Conservation (phyloP, 1,284 basidiomycete species). For the Ustilago lituana region DNA sequence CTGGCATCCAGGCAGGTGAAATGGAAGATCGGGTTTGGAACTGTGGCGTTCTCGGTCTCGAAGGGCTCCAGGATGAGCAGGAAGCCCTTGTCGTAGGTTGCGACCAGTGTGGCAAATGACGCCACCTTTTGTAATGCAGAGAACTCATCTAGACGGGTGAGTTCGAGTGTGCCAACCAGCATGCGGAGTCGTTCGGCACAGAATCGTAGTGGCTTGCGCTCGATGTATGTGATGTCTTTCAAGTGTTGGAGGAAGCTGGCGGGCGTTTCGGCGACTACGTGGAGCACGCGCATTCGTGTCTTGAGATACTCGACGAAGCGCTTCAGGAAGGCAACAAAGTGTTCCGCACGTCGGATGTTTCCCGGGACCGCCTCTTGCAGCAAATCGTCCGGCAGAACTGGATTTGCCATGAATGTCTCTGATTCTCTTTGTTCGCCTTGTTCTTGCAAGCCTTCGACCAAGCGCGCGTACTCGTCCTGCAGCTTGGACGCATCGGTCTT, state of each 20-base stretch:
- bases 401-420: constrained; percentile 83
- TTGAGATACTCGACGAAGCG: constrained; percentile 99
- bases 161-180: constrained; percentile 88
- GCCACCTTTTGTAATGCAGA: constrained; percentile 93
- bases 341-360: constrained; percentile 97
- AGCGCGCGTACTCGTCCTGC: constrained; percentile 95
- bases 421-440: constrained; percentile 73
- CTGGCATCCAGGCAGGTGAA: constrained; percentile 97
- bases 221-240: constrained; percentile 99
- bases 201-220: constrained; percentile 92
- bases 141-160: constrained; percentile 90
- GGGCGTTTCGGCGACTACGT: constrained; percentile 99
- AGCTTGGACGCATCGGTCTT: constrained; percentile 90
- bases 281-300: constrained; percentile 98
- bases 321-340: constrained; percentile 98
- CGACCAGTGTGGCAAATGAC: constrained; percentile 92
- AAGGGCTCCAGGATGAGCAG: constrained; percentile 97
- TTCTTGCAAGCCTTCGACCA: constrained; percentile 89
- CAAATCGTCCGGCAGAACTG: constrained; percentile 93
- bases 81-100: constrained; percentile 99
- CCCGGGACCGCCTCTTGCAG: constrained; percentile 95
- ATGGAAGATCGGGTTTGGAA: constrained; percentile 98
- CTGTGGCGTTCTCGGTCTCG: constrained; percentile 97
- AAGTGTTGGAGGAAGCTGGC: constrained; percentile 97
- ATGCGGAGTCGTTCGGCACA: constrained; percentile 95